Base-by-base conservation (phyloP, 2,329 filamentous ascomycete genomes). In the Nothomitra cinnamomea region DNA sequence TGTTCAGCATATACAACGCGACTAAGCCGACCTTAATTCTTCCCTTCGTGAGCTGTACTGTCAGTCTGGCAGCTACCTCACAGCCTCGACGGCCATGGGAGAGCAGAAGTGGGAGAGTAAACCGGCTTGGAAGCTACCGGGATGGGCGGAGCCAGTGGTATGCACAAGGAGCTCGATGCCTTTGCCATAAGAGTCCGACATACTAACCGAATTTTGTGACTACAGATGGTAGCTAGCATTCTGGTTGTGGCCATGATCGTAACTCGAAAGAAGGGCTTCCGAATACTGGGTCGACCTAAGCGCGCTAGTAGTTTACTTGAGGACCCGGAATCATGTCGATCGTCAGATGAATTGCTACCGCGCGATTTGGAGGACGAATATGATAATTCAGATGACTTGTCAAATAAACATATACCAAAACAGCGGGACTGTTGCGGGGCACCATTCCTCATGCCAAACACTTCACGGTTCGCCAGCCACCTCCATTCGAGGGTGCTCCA, bases 401-500 rank as follows among this genome's bases (percentile, higher is more conserved):
- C 63, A 15, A 56, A 57, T 42, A 72, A 68, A 53, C 60, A 67
- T 51, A 68, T 69, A 10, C 67, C 72, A 21, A 79, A 78, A 63
- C 67, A 70, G 56, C 70, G 76, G 54, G 62, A 61, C 22, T 73
- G 72, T 58, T 77, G 72, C 59, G 74, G 78, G n/a, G 63, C 71
- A 43, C 63, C 70, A 17, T 61, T 77, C 55, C 61, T 66, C 8
- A 80, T 72, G 4, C 78, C 78, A 10, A 80, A 80, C 60, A 76
- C 78, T 2, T 75, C 75, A 2, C 72, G 76, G n/a, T 84, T 81
- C 64, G 70, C 73, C 40, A 70, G 74, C 56, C 66, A 82, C 61
- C 63, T 75, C 50, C 80, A 83, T 63, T 81, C 76, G 56, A 71
- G 79, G 24, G 71, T 83, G 54, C 69, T 84, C 55, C 76, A 82